A percentile compares a stretch with the other conserved stretches of the same genome.
Conservation (phyloP, 2,329 filamentous ascomycete genomes). For the Phaeosphaeria sp. region DNA sequence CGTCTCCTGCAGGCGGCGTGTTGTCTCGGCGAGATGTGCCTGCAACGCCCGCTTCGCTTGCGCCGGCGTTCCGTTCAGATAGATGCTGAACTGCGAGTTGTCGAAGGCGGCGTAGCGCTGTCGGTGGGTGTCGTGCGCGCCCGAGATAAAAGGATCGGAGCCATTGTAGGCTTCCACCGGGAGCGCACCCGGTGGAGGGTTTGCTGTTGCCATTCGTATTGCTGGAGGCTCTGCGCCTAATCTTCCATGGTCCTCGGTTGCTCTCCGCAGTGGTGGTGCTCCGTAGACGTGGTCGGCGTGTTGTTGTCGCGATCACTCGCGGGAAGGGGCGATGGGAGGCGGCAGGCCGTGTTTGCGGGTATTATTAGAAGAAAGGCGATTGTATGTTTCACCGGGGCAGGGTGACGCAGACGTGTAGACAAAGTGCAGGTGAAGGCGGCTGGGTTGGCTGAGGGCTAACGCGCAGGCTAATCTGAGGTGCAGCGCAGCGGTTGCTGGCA, state of each 20-base stretch:
- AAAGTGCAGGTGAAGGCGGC: conserved; percentile 14
- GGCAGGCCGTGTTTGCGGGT: not conserved
- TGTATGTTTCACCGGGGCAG: conserved; percentile 25
- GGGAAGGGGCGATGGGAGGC: not conserved
- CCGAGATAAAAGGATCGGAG: conserved; percentile 55
- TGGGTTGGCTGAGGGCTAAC: conserved; percentile 29
- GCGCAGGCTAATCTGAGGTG: conserved; percentile 27
- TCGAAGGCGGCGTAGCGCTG: conserved; percentile 87
- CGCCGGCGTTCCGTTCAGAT: conserved; percentile 77
- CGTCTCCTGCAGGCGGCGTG: conserved; percentile 88
- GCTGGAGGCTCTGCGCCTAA: conserved; percentile 20
- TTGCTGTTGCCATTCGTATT: conserved; percentile 53
- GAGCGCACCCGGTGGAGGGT: conserved; percentile 50
- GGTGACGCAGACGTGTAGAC: conserved; percentile 21
- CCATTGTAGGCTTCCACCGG: conserved; percentile 46
- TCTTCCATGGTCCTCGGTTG: conserved; percentile 35
- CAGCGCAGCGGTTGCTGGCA: conserved; percentile 30
- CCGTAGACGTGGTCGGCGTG: not conserved
- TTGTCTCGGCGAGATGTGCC: conserved; percentile 90
- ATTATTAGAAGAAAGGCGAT: conserved; percentile 17
- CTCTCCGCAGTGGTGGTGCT: not conserved
- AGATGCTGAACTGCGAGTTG: conserved; percentile 77
- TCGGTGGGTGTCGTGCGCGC: conserved; percentile 48
- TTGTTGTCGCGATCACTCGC: not conserved
- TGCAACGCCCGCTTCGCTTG: conserved; percentile 89